Evolutionary conservation across 441 rosid genomes (phyloP).

Genomic region (Adansonia rubrostipa): DNA sequence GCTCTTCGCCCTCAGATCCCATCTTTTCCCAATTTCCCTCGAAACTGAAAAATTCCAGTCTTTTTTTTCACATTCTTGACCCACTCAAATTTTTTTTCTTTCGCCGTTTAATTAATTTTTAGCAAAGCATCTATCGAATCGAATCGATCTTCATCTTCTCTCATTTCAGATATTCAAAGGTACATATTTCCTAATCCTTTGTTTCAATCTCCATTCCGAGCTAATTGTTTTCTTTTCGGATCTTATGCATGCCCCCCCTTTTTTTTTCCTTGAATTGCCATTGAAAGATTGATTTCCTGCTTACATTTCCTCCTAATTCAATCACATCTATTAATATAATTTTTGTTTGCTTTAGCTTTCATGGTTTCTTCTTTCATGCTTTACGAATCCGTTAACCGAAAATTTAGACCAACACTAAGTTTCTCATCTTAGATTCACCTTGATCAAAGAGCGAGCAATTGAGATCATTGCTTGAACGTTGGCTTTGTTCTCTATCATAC

Average conservation of each 20-base stretch:
- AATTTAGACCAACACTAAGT: neutral
- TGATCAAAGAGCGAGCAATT: slow-evolving; percentile 1
- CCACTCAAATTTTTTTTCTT: neutral
- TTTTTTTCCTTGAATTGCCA: neutral
- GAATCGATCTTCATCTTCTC: slow-evolving; percentile 16
- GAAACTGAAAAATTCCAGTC: neutral
- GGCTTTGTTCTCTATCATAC: neutral
- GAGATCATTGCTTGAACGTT: neutral
- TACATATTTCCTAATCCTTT: neutral
- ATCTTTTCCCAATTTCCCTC: neutral
- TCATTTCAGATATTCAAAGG: slow-evolving; percentile 9
- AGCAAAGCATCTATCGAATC: slow-evolving; percentile 1
- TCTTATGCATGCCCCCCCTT: neutral
- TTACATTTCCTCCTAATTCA: neutral
- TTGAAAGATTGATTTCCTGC: neutral
- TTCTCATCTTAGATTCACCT: neutral
- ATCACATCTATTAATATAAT: neutral
- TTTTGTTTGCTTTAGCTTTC: neutral
- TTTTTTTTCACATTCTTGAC: neutral
- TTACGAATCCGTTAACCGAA: neutral
- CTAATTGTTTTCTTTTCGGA: slow-evolving; percentile 13
- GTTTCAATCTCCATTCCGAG: neutral
- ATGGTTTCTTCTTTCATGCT: neutral
- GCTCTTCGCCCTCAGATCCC: slow-evolving; percentile 13
- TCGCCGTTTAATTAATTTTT: neutral